A percentile compares a stretch with the other conserved stretches of the same genome.
phyloP scores from a whole-genome alignment of 768 basidiomycete species.

The Boletus rex-veris region DNA sequence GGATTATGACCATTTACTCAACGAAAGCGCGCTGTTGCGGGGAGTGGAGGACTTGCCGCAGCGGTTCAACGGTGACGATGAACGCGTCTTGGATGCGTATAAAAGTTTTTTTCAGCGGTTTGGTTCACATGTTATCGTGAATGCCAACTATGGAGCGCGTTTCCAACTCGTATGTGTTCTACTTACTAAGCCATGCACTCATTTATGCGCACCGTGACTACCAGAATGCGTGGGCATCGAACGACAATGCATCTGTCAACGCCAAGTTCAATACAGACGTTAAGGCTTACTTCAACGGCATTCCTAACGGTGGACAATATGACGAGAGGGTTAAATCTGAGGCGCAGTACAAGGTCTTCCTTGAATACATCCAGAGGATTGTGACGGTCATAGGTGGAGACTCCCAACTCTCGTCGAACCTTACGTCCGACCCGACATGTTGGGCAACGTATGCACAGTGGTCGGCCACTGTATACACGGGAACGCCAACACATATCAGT shows the following conservation, averaged over 20 bases:
- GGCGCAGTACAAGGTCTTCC: constrained; percentile 3
- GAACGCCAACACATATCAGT: not conserved
- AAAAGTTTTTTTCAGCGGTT: not conserved
- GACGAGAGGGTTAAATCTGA: constrained; percentile 2
- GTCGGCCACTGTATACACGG: not conserved
- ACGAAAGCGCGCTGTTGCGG: not conserved
- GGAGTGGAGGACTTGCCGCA: constrained; percentile 2
- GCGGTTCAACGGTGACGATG: not conserved
- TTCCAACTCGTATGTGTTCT: not conserved
- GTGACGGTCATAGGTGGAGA: constrained; percentile 1
- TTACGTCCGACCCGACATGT: not conserved
- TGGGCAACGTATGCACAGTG: not conserved
- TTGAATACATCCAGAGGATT: constrained; percentile 5
- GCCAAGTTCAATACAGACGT: constrained; percentile 1
- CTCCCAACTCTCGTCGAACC: not conserved
- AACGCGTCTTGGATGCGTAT: not conserved
- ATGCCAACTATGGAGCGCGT: constrained; percentile 2
- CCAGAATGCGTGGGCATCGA: constrained; percentile 4
- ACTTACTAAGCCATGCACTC: not conserved
- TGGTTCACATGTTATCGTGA: constrained; percentile 1
- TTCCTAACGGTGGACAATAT: constrained; percentile 2
- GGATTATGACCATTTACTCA: constrained; percentile 2
- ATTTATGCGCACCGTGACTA: no score
- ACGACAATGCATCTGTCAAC: not conserved
- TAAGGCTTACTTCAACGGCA: constrained; percentile 1